These are phyloP conservation scores for Apiospora malaysiana DNA, from an alignment of 2,329 filamentous ascomycete genomes.

Conservation along the genomic window DNA sequence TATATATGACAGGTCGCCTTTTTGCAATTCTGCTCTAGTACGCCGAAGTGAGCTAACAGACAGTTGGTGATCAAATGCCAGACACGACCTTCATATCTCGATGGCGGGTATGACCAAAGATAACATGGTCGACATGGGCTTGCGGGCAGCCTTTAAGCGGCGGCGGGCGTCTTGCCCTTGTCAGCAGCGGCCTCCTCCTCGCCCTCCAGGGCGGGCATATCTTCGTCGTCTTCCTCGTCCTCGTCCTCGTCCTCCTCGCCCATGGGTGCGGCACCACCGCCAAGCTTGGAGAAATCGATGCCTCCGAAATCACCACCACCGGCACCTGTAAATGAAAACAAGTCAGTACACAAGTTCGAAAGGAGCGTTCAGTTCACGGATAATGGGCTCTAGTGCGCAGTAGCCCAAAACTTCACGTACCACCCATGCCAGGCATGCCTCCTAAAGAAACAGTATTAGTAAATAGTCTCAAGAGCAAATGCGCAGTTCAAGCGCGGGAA, in stretches of 20 bases:
- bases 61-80: slow-evolving; percentile 27
- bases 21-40: slow-evolving; percentile 24
- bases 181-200: slow-evolving; percentile 55
- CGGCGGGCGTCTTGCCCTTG: slow-evolving; percentile 36
- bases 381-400: background rate
- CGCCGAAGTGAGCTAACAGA: slow-evolving; percentile 22
- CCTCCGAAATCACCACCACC: slow-evolving; percentile 76
- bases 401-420: slow-evolving; percentile 27
- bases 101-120: slow-evolving; percentile 12
- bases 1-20: slow-evolving; percentile 21
- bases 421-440: slow-evolving; percentile 53
- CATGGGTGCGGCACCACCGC: slow-evolving; percentile 56
- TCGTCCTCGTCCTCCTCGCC: slow-evolving; percentile 48
- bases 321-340: slow-evolving; percentile 24
- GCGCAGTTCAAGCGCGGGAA: slow-evolving; percentile 12
- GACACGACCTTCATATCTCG: slow-evolving; percentile 23
- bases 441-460: slow-evolving; percentile 41
- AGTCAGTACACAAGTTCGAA: slow-evolving; percentile 28
- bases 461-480: slow-evolving; percentile 16
- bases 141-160: slow-evolving; percentile 17
- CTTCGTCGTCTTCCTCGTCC: slow-evolving; percentile 65
- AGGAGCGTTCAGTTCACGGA: background rate
- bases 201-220: slow-evolving; percentile 81
- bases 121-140: slow-evolving; percentile 27
- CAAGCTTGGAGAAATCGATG: slow-evolving; percentile 94